Percentiles rank a stretch among this genome's conserved stretches.
These are phyloP conservation scores for Russula dissimulans DNA, from an alignment of 768 basidiomycete genomes.

Conservation along the genomic window DNA sequence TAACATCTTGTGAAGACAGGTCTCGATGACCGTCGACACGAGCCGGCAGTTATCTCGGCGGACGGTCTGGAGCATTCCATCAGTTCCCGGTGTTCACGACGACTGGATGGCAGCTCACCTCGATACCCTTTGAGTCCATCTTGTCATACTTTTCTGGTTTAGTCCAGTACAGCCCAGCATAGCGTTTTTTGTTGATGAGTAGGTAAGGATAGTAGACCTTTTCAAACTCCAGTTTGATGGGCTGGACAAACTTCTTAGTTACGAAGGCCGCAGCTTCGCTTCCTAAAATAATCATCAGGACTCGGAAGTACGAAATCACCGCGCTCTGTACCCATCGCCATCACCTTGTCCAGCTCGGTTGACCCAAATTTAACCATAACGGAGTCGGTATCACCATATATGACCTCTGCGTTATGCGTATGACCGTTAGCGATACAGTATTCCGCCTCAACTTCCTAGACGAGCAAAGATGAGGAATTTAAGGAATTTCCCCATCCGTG, in stretches of 20 bases:
- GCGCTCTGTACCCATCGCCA: slow-evolving; percentile 69
- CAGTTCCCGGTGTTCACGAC: not conserved
- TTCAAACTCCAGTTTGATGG: slow-evolving; percentile 98
- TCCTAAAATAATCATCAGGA: slow-evolving; percentile 38
- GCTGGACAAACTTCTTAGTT: slow-evolving; percentile 82
- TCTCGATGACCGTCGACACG: slow-evolving; percentile 96
- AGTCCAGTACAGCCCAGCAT: slow-evolving; percentile 98
- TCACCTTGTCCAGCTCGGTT: slow-evolving; percentile 74
- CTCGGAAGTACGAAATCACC: not conserved
- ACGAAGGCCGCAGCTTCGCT: slow-evolving; percentile 89
- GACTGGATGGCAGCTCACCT: slow-evolving; percentile 42
- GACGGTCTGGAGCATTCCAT: slow-evolving; percentile 60
- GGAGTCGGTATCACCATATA: slow-evolving; percentile 98
- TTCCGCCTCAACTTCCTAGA: slow-evolving; percentile 79
- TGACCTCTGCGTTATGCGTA: slow-evolving; percentile 81
- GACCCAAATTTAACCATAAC: slow-evolving; percentile 98
- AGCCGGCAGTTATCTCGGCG: slow-evolving; percentile 98
- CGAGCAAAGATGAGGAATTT: not conserved
- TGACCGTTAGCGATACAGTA: slow-evolving; percentile 82
- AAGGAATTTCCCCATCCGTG: not conserved
- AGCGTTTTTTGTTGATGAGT: slow-evolving; percentile 97
- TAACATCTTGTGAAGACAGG: slow-evolving; percentile 95
- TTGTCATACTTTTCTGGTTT: slow-evolving; percentile 92
- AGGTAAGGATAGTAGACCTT: slow-evolving; percentile 99
- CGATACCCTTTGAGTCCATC: slow-evolving; percentile 99